phyloP scores from a whole-genome alignment of 257 asterid species.

The Cordia subcordata region DNA sequence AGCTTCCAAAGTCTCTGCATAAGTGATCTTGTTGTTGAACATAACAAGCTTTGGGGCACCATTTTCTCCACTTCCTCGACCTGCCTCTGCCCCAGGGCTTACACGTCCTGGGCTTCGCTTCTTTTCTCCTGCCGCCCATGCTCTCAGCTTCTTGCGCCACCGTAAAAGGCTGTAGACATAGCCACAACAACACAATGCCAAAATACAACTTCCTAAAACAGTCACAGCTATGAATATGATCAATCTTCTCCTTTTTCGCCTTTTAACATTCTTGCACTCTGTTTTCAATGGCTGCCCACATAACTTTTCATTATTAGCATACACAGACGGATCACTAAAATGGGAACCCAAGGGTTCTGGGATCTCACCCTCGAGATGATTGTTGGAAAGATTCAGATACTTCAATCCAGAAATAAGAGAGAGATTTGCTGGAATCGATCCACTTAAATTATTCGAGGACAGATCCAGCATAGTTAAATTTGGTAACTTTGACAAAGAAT shows the following conservation, averaged over 20 bases:
- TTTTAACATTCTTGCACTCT: slow-evolving; percentile 30
- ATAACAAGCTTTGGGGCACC: slow-evolving; percentile 67
- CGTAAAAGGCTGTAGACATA: slow-evolving; percentile 55
- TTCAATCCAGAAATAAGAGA: slow-evolving; percentile 36
- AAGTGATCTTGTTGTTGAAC: slow-evolving; percentile 76
- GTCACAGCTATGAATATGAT: slow-evolving; percentile 51
- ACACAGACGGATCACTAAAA: slow-evolving; percentile 59
- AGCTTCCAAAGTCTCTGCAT: slow-evolving; percentile 73
- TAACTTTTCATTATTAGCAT: slow-evolving; percentile 45
- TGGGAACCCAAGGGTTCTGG: slow-evolving; percentile 55
- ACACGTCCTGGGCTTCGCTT: slow-evolving; percentile 53
- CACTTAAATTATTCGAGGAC: slow-evolving; percentile 53
- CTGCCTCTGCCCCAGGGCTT: slow-evolving; percentile 60
- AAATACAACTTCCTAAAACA: slow-evolving; percentile 50
- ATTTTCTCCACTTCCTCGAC: slow-evolving; percentile 72
- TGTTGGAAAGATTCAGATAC: slow-evolving; percentile 49
- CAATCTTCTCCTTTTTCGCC: slow-evolving; percentile 49
- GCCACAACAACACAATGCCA: slow-evolving; percentile 52
- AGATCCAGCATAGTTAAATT: slow-evolving; percentile 41
- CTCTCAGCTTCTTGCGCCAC: slow-evolving; percentile 63
- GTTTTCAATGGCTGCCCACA: slow-evolving; percentile 62
- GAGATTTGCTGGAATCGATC: slow-evolving; percentile 55
- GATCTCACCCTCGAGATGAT: slow-evolving; percentile 69
- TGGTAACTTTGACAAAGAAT: slow-evolving; percentile 35
- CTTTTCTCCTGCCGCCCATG: slow-evolving; percentile 54